phyloP scores from a whole-genome alignment of 192 early-diverging fungal genomes.

The Backusella tuberculispora region DNA sequence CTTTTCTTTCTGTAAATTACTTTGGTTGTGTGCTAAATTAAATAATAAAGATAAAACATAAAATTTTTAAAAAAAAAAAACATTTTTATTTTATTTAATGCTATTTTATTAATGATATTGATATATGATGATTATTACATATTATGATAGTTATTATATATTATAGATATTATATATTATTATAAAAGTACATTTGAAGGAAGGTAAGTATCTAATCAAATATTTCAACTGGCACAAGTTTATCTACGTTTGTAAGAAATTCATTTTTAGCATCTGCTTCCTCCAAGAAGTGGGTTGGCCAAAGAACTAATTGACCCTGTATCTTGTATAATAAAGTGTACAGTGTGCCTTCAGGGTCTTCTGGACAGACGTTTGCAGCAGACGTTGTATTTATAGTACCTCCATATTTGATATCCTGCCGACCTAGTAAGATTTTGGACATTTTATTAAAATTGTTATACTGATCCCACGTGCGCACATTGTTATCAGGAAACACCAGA shows the following conservation, averaged over 20 bases:
- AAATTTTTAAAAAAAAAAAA: background rate
- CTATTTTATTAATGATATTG: too few relatives aligned
- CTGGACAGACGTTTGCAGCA: conserved; percentile 13
- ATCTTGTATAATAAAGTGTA: conserved; percentile 24
- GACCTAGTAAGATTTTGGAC: conserved; percentile 11
- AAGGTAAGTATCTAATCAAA: conserved; percentile 25
- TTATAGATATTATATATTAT: background rate
- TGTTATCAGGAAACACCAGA: conserved; percentile 80
- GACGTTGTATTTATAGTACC: conserved; percentile 12
- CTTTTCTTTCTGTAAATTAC: conserved; percentile 17
- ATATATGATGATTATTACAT: too few relatives aligned
- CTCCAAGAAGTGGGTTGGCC: conserved; percentile 44
- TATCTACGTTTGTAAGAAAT: conserved; percentile 33
- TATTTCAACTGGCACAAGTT: conserved; percentile 37
- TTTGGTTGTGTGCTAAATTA: conserved; percentile 15
- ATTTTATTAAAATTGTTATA: conserved; percentile 45
- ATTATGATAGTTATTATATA: background rate
- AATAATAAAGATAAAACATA: conserved; percentile 15
- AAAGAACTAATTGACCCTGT: conserved; percentile 44
- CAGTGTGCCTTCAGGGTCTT: background rate
- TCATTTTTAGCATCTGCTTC: conserved; percentile 33
- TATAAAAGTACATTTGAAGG: background rate
- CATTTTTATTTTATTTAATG: too few relatives aligned
- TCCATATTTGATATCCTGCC: conserved; percentile 16
- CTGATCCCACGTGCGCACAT: conserved; percentile 65